Conservation (phyloP, 805 yeast species). For the Pichia scutulata region DNA sequence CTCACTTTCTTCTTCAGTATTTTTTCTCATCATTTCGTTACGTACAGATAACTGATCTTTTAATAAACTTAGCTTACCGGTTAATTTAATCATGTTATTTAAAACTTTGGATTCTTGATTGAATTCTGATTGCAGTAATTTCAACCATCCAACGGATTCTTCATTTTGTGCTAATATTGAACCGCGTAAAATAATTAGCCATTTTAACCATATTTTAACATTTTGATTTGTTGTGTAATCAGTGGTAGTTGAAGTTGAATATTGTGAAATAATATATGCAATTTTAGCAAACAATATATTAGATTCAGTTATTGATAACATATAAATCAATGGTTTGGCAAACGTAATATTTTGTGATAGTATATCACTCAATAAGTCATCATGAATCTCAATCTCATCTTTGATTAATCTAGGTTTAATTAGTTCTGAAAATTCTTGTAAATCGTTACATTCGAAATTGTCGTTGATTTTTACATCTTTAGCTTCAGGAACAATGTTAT, state of each 20-base stretch:
- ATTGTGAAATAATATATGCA: slow-evolving; percentile 40
- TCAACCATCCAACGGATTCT: slow-evolving; percentile 47
- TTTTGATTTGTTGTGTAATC: background rate
- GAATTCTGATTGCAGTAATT: slow-evolving; percentile 50
- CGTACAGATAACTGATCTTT: slow-evolving; percentile 71
- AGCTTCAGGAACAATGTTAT: slow-evolving; percentile 8
- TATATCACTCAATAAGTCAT: slow-evolving; percentile 24
- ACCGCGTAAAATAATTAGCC: slow-evolving; percentile 67
- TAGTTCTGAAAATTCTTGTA: slow-evolving; percentile 17
- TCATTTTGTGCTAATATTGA: slow-evolving; percentile 48
- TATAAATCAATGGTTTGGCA: slow-evolving; percentile 46
- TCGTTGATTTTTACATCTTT: background rate
- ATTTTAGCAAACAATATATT: slow-evolving; percentile 38
- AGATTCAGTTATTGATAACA: slow-evolving; percentile 40
- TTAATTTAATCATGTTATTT: slow-evolving; percentile 66
- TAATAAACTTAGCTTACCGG: slow-evolving; percentile 77
- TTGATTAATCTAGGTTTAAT: slow-evolving; percentile 18
- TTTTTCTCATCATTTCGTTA: slow-evolving; percentile 35
- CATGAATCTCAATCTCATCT: slow-evolving; percentile 17
- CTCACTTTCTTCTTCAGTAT: slow-evolving; percentile 17
- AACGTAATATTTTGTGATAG: slow-evolving; percentile 31
- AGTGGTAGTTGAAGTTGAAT: background rate
- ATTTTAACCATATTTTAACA: slow-evolving; percentile 60
- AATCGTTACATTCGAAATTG: slow-evolving; percentile 21
- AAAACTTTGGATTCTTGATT: slow-evolving; percentile 48